Evolutionary conservation across 176 grass and related monocot species (phyloP), one percentile per base, ranked within the genome.

Genomic region (Dactylis glomerata): DNA sequence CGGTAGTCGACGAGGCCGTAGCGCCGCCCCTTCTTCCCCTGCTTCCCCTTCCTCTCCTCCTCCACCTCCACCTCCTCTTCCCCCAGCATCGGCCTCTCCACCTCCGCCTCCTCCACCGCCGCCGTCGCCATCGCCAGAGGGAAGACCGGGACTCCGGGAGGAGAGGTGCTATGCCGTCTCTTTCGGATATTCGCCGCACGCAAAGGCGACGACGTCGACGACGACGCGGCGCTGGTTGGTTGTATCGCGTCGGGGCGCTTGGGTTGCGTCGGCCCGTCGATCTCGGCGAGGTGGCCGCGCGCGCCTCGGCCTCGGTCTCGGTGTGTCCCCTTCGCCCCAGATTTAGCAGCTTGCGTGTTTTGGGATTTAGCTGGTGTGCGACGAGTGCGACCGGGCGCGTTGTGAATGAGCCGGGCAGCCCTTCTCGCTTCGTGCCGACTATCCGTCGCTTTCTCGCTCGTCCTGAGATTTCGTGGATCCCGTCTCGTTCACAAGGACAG

Each of bases 1-100:
- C 91, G 56, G 90, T 94, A 97, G 68, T 97, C 94, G 32, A 97
- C 94, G 3, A 97, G 88, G 82, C 89, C 83, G 79, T 90, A 83
- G 24, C 88, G 81, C 67, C 45, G 0, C 45, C 72, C 72, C 45
- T 51, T 67, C 63, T 36, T 75, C 26, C 69, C 69, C 41, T 73
- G 40, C 69, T 28, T 73, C 79, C 57, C 42, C 86, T 46, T 68
- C 55, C 32, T 51, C 73, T 34, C 37, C 37, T 28, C 74, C 70
- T 80, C 67, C 30, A 13, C 61, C 34, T 68, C 79, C 63, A 26
- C 86, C 26, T 66, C 51, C 72, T 73, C 81, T n/a, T 30, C 75
- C 72, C 19, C 16, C 76, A 75, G 72, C 72, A 75, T 75, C 72
- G 72, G 45, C 45, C 72, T 2, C 72, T 62, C 77, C 40, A 46